Base-by-base conservation (phyloP, 192 early-diverging fungal genomes). In the Linnemannia schmuckeri region DNA sequence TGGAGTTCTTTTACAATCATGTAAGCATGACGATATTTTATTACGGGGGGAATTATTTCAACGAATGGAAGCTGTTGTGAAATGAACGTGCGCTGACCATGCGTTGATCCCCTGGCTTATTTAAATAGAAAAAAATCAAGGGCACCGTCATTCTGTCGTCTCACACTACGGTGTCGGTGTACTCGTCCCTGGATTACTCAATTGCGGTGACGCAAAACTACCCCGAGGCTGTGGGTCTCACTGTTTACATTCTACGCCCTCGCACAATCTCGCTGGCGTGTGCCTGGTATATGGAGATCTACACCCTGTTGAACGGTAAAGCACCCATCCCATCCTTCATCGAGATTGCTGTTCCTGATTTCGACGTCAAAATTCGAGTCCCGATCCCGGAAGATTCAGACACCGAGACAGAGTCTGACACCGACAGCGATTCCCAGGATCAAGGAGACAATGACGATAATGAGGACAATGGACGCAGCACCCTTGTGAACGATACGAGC, bases 301-400 rank as follows among this genome's bases (percentile, higher is more conserved):
- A 89, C 57, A 72, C 71, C 18, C 66, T 87, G 3, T 35, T 89
- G 22, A 49, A 78, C 15, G 78, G 80, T 1, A 68, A 10, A 6
- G 79, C 79, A 35, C 75, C 77, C 17, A 79, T 87, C 33, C 88
- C 88, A 20, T n/a, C 44, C 1, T 70, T 75, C 38, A 83, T 82
- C 72, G 88, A 89, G 44, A 75, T 89, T 20, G 70, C 52, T 1
- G 85, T 89, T 33, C 88, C 88, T 15, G 88, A 89, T 63, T 79
- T 89, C 44, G 85, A 83, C 44, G 82, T 89, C 76, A 80, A 82
- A n/a, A 78, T 89, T n/a, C 68, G 78, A 75, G 80, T 89, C 38
- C 85, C 88, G 15, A 83, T 89, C 27, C 75, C 82, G 13, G 81
- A 81, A 44, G 75, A 69, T 44, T 73, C 79, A 13, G 84, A 86